A percentile compares a stretch with the other conserved stretches of the same genome.
These are phyloP conservation scores for Exophiala aquamarina DNA, from an alignment of 2,329 filamentous ascomycete genomes.

Conservation along the genomic window DNA sequence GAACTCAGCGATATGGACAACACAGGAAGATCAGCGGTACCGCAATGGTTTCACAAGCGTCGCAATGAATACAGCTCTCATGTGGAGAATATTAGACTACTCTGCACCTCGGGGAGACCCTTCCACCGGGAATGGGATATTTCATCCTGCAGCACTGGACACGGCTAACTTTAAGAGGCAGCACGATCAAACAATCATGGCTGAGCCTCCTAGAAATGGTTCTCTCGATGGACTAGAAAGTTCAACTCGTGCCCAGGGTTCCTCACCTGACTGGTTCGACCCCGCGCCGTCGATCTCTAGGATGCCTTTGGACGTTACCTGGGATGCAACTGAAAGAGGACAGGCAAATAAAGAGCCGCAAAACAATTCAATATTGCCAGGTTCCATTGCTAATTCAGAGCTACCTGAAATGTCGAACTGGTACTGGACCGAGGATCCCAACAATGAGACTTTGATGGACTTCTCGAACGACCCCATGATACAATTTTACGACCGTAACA, in stretches of 20 bases:
- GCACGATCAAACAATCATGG: slow-evolving; percentile 32
- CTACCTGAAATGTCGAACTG: slow-evolving; percentile 52
- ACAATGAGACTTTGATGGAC: slow-evolving; percentile 25
- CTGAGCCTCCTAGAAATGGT: too few relatives aligned
- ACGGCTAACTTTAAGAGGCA: slow-evolving; percentile 48
- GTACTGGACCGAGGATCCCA: slow-evolving; percentile 52
- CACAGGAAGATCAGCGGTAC: slow-evolving; percentile 48
- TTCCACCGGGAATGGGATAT: slow-evolving; percentile 44
- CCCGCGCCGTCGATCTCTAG: too few relatives aligned
- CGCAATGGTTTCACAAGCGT: slow-evolving; percentile 53
- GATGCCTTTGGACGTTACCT: too few relatives aligned
- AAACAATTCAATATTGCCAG: too few relatives aligned
- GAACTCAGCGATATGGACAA: slow-evolving; percentile 39
- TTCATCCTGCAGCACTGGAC: slow-evolving; percentile 34
- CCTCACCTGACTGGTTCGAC: too few relatives aligned
- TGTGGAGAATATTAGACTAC: slow-evolving; percentile 55
- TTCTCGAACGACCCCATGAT: slow-evolving; percentile 23
- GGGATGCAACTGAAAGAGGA: too few relatives aligned
- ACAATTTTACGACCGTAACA: slow-evolving; percentile 1
- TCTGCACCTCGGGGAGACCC: slow-evolving; percentile 42
- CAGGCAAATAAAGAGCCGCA: too few relatives aligned
- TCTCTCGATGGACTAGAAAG: too few relatives aligned
- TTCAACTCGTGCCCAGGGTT: too few relatives aligned
- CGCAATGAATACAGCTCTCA: slow-evolving; percentile 52
- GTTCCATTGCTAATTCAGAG: slow-evolving; percentile 34